A percentile compares a stretch with the other conserved stretches of the same genome.
Conservation (phyloP, 345 rosid species). For the Schrenkiella parvula region DNA sequence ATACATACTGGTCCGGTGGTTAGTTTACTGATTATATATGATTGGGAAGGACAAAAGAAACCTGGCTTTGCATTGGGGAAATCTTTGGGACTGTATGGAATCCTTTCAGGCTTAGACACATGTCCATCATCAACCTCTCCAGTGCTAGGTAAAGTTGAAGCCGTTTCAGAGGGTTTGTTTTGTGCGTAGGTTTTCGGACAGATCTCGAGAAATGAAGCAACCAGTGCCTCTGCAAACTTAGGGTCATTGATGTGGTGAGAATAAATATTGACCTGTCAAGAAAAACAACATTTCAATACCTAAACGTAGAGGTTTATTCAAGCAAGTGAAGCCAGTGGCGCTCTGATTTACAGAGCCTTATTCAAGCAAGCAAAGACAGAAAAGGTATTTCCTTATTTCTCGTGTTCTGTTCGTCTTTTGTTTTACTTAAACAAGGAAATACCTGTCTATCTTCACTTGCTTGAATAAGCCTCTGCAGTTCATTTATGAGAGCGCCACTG, state of each 20-base stretch:
- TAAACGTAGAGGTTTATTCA: slow-evolving; percentile 42
- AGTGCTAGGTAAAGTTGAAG: slow-evolving; percentile 22
- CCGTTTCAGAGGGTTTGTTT: slow-evolving; percentile 27
- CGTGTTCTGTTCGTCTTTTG: not conserved
- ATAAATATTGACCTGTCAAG: slow-evolving; percentile 51
- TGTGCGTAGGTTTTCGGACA: slow-evolving; percentile 32
- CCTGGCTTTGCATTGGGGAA: slow-evolving; percentile 89
- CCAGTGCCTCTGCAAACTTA: slow-evolving; percentile 77
- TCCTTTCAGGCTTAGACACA: slow-evolving; percentile 31
- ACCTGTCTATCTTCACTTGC: slow-evolving; percentile 65
- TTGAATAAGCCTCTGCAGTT: slow-evolving; percentile 54
- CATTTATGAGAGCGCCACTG: slow-evolving; percentile 53
- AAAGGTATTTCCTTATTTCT: slow-evolving; percentile 41
- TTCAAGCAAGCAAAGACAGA: slow-evolving; percentile 49
- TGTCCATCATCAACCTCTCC: slow-evolving; percentile 12
- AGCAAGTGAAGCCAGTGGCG: slow-evolving; percentile 46
- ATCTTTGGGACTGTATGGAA: slow-evolving; percentile 57
- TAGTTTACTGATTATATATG: slow-evolving; percentile 2
- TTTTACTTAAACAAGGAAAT: not conserved
- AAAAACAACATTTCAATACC: slow-evolving; percentile 15
- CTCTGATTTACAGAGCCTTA: no score
- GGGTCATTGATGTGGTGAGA: slow-evolving; percentile 78
- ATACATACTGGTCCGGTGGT: not conserved
- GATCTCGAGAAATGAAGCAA: slow-evolving; percentile 69
- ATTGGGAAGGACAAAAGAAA: slow-evolving; percentile 18